Base-by-base conservation (phyloP, 345 rosid genomes). In the Brassica rapa region DNA sequence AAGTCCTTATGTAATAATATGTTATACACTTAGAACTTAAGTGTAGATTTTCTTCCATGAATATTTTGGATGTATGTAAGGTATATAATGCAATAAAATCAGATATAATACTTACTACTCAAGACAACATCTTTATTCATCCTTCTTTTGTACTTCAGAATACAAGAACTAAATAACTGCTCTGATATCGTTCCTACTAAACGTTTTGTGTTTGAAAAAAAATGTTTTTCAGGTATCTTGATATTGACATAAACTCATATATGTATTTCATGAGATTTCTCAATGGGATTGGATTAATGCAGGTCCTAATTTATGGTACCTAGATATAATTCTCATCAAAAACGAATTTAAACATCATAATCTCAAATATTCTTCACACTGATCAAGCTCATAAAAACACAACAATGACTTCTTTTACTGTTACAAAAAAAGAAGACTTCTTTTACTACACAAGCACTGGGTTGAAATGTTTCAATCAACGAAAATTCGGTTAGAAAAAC, bases 261-360 rank as follows among this genome's bases (percentile, higher is more conserved):
- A 74, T 92, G 95, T 71, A 88, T 82, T 80, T 89, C 88, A 68
- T 84, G 92, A 63, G 81, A 80, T 76, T 91, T 91, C 68, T 94
- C 98, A 23, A 59, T 71, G 64, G 73, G 61, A 81, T 76, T 84
- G 1, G 86, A 83, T 4, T 4, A 85, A 76, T 71, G 77, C 41
- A 60, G 80, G 79, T 82, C 98, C 98, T 89, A 94, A 75, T 0
- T 97, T 94, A 91, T 55, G 98, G 97, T 80, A 92, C 98, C 98
- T 94, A 59, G 30, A 73, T 21, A 72, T 30, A 2, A 5, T 37
- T 57, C 77, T n/a, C 74, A 72, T 9, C 55, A 25, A 49, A 60
- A 61, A 3, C 0, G 2, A 24, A 10, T 43, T 35, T 10, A 62
- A 53, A 51, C 56, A 60, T 56, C 43, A 43, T n/a, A 74, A 65